These are phyloP conservation scores for Vitis rotundifolia DNA, from an alignment of 164 flowering plant genomes.

Conservation along the genomic window DNA sequence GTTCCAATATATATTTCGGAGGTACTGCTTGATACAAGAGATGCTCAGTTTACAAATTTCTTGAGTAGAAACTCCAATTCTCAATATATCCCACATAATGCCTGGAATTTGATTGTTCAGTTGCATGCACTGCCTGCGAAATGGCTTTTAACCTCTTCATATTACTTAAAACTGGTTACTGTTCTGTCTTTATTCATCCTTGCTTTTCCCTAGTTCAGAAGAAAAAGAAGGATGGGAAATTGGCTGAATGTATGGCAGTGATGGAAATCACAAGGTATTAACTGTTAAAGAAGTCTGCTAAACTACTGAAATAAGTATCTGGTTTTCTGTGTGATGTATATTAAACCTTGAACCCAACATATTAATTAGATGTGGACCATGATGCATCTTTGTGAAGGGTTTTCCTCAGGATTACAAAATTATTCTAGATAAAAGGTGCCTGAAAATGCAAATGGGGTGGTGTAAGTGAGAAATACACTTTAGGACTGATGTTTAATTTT, in stretches of 20 bases:
- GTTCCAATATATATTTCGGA: slow-evolving; percentile 85
- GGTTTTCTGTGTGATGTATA: too few species aligned
- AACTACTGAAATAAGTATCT: too few species aligned
- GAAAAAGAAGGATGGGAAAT: background rate
- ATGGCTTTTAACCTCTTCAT: too few species aligned
- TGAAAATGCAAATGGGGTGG: background rate
- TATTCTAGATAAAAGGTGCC: background rate
- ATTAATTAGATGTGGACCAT: background rate
- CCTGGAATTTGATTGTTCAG: background rate
- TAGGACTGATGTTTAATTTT: background rate
- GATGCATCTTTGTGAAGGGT: background rate
- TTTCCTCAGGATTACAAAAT: background rate
- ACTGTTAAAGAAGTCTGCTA: background rate
- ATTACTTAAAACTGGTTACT: too few species aligned
- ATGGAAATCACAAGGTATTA: background rate
- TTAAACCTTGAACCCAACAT: background rate
- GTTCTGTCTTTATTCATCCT: background rate
- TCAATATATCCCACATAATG: background rate
- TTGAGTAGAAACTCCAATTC: background rate
- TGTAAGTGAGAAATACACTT: background rate
- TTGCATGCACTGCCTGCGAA: background rate
- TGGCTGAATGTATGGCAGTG: background rate
- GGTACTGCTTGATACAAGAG: slow-evolving; percentile 35
- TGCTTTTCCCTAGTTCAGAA: background rate
- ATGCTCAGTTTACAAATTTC: background rate